Conservation (phyloP, 495 filamentous ascomycete species). For the Neurospora terricola region DNA sequence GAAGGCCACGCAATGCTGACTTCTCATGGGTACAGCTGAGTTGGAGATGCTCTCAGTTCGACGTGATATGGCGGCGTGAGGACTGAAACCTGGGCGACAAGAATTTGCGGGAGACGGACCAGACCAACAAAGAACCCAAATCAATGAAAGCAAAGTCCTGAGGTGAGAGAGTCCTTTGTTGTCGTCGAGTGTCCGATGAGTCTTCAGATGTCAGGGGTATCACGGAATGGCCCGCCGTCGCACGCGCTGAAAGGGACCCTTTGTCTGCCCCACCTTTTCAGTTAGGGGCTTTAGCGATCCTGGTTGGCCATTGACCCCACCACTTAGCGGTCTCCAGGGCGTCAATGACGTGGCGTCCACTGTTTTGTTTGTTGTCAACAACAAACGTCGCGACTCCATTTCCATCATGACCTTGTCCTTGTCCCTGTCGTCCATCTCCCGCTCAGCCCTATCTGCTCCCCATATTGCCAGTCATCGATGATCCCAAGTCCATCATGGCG, state of each 20-base stretch:
- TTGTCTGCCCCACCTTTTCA: background rate
- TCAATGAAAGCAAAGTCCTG: background rate
- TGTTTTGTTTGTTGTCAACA: background rate
- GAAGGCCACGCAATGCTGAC: background rate
- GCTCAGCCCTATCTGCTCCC: background rate
- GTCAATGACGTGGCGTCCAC: background rate
- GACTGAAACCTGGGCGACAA: too few species aligned
- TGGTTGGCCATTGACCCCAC: background rate
- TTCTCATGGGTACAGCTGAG: background rate
- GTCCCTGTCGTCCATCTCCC: background rate
- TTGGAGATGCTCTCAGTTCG: background rate
- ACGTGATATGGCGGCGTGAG: too few species aligned
- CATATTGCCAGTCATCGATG: background rate
- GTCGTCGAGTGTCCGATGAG: background rate
- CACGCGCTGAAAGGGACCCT: background rate
- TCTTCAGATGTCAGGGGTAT: background rate
- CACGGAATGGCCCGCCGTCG: background rate
- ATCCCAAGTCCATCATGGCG: background rate
- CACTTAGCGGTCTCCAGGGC: background rate
- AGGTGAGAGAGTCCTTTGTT: background rate
- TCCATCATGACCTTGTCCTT: background rate
- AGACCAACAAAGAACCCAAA: too few species aligned
- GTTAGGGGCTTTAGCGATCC: background rate
- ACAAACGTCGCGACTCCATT: background rate
- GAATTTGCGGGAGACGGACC: too few species aligned